These are phyloP conservation scores for Endoconidiophora laricicola DNA, from an alignment of 2,329 filamentous ascomycete genomes.

Conservation along the genomic window DNA sequence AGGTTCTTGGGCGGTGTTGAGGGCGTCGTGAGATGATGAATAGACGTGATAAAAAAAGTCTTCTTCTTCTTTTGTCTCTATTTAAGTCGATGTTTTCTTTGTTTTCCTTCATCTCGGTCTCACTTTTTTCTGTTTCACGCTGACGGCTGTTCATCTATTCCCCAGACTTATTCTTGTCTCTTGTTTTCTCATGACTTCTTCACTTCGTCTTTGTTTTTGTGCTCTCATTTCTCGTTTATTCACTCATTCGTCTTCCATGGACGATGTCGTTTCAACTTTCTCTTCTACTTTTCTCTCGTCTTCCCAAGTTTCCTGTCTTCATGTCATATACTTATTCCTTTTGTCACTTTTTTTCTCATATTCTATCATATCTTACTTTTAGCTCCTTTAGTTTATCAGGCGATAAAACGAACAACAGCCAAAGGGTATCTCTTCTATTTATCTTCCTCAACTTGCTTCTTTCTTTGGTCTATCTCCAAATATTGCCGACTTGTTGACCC, in stretches of 20 bases:
- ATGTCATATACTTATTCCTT: neutral
- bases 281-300: neutral
- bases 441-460: too few relatives aligned
- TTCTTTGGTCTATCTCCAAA: neutral
- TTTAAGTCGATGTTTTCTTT: neutral
- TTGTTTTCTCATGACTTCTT: neutral
- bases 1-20: constrained; percentile 70
- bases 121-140: neutral
- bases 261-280: neutral
- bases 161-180: too few relatives aligned
- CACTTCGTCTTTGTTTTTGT: neutral
- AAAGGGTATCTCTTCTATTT: too few relatives aligned
- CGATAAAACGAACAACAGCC: too few relatives aligned
- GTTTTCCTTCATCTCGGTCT: neutral
- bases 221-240: neutral
- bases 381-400: too few relatives aligned
- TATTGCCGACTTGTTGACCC: too few relatives aligned
- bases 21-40: constrained; percentile 30
- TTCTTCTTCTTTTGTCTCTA: neutral
- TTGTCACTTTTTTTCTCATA: too few relatives aligned
- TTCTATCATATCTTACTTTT: neutral
- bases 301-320: neutral
- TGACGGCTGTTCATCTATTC: neutral
- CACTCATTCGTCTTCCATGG: neutral
- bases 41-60: neutral